Base-by-base conservation (phyloP, 2,329 filamentous ascomycete genomes). In the Exophiala sp. region DNA sequence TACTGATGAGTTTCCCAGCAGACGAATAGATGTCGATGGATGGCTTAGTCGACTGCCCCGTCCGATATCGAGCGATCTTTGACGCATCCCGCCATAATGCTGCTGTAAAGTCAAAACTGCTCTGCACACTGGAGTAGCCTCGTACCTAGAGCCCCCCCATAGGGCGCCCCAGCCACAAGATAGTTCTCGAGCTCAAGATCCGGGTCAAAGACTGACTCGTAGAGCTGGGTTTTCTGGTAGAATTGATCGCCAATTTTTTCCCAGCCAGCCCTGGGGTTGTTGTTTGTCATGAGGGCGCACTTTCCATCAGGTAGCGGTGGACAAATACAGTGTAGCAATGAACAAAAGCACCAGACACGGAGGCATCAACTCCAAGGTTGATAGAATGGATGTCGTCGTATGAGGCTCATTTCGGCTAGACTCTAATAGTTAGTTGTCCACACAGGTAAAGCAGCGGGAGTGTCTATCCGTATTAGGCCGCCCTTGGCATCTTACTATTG, bases 181-280 rank as follows among this genome's bases (percentile, higher is more conserved):
- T 94, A 95, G 73, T 93, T 94, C 74, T 96, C 90, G 60, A 98
- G 80, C 72, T 98, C 90, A 56, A 96, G 76, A 66, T 95, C 89
- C 65, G 86, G 81, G 70, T 95, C 89, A 68, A 97, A 98, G 58
- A 97, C 80, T 59, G 83, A 86, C 54, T 89, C 90, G 75, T 97
- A 98, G 54, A 95, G 81, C 69, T 91, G 86, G 50, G 87, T 83
- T 74, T 95, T 96, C 68, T 91, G 87, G 73, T 97, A 98, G 76
- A 94, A 97, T 64, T 82, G 85, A 70, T 94, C 86, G 65, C 88
- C 93, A 59, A 97, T 82, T 69, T 81, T 86, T 75, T 95, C 89
- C 93, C 93, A 98, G 69, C 91, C 88, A 63, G 88, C 86, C 62
- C 88, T 88, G 64, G 90, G 79, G 64, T 81, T 83, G 54, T 73